Evolutionary conservation across 106 monocot genomes (phyloP).

Genomic region (Dendrobium catenatum): DNA sequence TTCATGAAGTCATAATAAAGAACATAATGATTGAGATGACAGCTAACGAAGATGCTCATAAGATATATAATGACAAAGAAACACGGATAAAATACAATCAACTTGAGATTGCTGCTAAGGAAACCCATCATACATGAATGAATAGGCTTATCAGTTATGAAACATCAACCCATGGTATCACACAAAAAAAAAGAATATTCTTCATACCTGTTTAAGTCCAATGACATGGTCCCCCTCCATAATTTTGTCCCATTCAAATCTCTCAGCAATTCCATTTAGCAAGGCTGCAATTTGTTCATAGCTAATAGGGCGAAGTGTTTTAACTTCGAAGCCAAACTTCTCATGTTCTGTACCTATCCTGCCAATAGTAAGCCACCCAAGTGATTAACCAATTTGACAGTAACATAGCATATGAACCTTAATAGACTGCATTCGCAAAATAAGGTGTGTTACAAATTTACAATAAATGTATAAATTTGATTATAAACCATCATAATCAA

Average conservation of each 20-base stretch:
- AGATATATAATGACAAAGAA: neutral
- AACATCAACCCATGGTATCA: neutral
- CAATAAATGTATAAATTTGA: neutral
- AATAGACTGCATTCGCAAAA: neutral
- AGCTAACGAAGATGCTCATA: neutral
- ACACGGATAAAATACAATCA: neutral
- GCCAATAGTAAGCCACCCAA: conserved; percentile 15
- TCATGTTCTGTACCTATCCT: conserved; percentile 99
- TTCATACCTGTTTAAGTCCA: conserved; percentile 82
- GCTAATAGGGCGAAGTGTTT: conserved; percentile 67
- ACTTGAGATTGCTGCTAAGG: neutral
- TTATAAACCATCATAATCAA: neutral
- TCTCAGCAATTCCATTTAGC: conserved; percentile 77
- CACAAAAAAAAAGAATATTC: neutral
- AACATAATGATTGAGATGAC: neutral
- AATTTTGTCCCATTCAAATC: conserved; percentile 96
- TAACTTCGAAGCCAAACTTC: conserved; percentile 89
- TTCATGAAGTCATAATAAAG: neutral
- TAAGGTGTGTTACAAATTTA: neutral
- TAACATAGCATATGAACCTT: neutral
- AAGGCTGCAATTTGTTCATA: conserved; percentile 89
- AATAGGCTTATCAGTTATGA: neutral
- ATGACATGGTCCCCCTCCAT: conserved; percentile 84
- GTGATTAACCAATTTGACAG: neutral
- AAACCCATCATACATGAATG: neutral